Evolutionary conservation across 2,329 filamentous ascomycete species (phyloP), one percentile per base, ranked within the genome.

Genomic region (Fusarium neocosmosporiellum): DNA sequence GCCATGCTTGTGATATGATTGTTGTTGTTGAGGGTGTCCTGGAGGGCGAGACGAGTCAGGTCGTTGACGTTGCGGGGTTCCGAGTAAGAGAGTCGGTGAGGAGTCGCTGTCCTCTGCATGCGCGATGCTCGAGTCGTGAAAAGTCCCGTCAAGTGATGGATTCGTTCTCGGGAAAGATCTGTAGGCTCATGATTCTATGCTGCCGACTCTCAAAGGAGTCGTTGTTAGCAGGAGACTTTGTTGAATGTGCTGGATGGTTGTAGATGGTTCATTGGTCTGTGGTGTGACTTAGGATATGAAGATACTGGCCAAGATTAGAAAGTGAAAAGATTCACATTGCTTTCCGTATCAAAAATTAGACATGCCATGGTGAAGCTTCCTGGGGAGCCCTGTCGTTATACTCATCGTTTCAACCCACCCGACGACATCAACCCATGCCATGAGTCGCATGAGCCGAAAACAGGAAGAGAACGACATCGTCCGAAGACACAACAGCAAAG

Each of bases 381-480:
- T 50, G 46, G 27, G 41, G 46, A 31, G 18, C 24, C 46, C 46
- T 55, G 8, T 34, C 29, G 50, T 57, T 36, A 57, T 57, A 22
- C 53, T 36, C 16, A 14, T n/a, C 13, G 14, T 55, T n/a, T 54
- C 33, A 37, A 37, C 54, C 29, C 31, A 73, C 71, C 70, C 73
- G 76, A 75, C 71, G 77, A 74, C 66, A 71, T 37, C 59, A 41
- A 41, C 57, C 63, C 59, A 74, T 78, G 75, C 63, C 59, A 74
- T 78, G 75, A 78, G 73, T 77, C 67, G 57, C 55, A 65, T 69
- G 59, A 69, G 55, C 63, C 53, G 48, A 60, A 39, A 61, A 63
- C n/a, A 50, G 58, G 59, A 67, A 71, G 65, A 68, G 57, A 65
- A 70, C 63, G 68, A 68, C 48, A 71, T 73, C 57, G 64, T 69